Evolutionary conservation across 1,139 yeast species (phyloP).

Genomic region (Nakaseomyces nivariensis): DNA sequence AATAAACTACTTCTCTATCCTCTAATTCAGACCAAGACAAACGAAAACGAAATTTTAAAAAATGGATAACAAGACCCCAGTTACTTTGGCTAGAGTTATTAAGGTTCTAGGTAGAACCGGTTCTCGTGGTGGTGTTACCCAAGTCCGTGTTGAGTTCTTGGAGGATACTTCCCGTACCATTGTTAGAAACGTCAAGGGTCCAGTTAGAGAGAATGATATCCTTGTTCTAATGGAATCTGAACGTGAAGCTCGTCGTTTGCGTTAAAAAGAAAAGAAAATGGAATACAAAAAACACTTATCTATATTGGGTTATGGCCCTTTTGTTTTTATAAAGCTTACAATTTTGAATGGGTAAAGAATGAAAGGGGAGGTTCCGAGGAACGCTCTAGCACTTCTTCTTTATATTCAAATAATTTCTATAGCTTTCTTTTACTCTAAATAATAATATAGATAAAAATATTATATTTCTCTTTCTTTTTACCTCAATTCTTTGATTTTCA

Average conservation of each 20-base stretch:
- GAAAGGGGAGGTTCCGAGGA: conserved; percentile 3
- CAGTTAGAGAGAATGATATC: conserved; percentile 99
- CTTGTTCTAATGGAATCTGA: conserved; percentile 99
- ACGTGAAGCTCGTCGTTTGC: conserved; percentile 84
- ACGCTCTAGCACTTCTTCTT: conserved; percentile 4
- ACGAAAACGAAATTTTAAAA: conserved; percentile 4
- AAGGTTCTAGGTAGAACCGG: conserved; percentile 99
- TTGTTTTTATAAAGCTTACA: no score
- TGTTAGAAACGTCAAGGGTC: conserved; percentile 99
- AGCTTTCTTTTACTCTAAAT: not conserved
- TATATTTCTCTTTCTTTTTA: not conserved
- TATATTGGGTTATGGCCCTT: conserved; percentile 1
- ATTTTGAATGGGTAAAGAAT: conserved; percentile 1
- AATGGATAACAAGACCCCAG: conserved; percentile 85
- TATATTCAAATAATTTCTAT: not conserved
- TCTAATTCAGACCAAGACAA: no score
- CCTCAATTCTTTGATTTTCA: no score
- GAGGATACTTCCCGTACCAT: conserved; percentile 97
- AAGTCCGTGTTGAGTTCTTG: conserved; percentile 98
- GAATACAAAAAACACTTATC: no score
- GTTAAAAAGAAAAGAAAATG: conserved; percentile 30
- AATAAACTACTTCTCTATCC: no score
- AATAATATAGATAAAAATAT: not conserved
- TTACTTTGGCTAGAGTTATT: conserved; percentile 98
- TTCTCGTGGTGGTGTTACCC: conserved; percentile 99